phyloP scores from a whole-genome alignment of 1,139 yeast genomes.

The Pichia sp. region DNA sequence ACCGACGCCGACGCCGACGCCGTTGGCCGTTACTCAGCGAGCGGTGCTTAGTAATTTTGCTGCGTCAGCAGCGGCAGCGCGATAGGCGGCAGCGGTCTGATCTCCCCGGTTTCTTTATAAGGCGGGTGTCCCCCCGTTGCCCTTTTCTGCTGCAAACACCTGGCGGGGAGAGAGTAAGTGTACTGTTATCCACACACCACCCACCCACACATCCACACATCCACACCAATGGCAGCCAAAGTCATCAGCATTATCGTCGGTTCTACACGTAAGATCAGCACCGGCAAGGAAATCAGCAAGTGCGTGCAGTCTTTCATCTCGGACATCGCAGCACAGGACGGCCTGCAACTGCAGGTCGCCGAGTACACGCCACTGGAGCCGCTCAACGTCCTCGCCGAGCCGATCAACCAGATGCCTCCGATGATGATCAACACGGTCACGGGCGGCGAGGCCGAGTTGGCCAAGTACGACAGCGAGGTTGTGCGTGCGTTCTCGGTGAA shows the following conservation, averaged over 20 bases:
- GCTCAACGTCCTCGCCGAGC: background rate
- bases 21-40: no score
- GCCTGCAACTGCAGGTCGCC: background rate
- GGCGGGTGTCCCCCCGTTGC: no score
- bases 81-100: no score
- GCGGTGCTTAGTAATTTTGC: no score
- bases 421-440: background rate
- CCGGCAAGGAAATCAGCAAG: background rate
- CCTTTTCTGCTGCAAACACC: no score
- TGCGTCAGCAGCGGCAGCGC: no score
- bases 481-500: background rate
- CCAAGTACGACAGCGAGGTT: background rate
- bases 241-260: background rate
- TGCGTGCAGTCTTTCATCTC: background rate
- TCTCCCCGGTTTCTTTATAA: no score
- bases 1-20: no score
- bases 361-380: background rate
- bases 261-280: background rate
- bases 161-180: no score
- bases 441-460: background rate
- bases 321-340: background rate
- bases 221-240: background rate
- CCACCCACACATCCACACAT: conserved; percentile 1
- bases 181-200: no score
- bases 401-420: background rate